Base-by-base conservation (phyloP, 2,329 filamentous ascomycete species). In the Aspergillus fischeri region DNA sequence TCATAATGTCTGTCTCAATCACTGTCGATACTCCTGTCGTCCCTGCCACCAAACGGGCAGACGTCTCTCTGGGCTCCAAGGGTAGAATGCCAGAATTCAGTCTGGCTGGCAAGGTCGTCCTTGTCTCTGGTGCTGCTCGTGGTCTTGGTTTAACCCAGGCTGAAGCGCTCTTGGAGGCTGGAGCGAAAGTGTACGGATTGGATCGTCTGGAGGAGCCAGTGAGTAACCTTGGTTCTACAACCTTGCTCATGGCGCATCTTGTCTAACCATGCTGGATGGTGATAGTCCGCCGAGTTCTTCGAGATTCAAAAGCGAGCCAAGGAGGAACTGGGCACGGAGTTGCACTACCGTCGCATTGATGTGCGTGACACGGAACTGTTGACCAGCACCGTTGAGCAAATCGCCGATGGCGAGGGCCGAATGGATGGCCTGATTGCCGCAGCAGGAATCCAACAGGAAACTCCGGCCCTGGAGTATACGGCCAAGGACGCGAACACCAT, bases 381-480 rank as follows among this genome's bases (percentile, higher is more conserved):
- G 49, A 87, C 92, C 70, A 78, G 77, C 45, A 81, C 89, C 53
- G 80, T 95, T 50, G 79, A 82, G 62, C 79, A 77, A 10, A 94
- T 96, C 62, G 90, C 86, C 17, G 79, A 85, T 52, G 76, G 83
- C 58, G 84, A 91, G 62, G 88, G 88, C 5, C 84, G 88, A 17
- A 75, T 96, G 60, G 91, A 96, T 69, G 92, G 92, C 0, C 77
- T 96, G 55, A 85, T 96, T 50, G 86, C 87, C 0, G 86, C 86
- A 0, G 88, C 87, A 0, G 87, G 86, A 1, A 78, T 85, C 44
- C 90, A 96, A 75, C 89, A 95, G 74, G 91, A 95, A 76, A 91
- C 86, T 0, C 77, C 90, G 0, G 91, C 92, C 1, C 79, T 96
- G 54, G 91, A 96, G 51, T 95, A 96, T 71, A 79, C 79, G 1